Percentiles rank a stretch among this genome's conserved stretches.
phyloP scores from a whole-genome alignment of 2,329 filamentous ascomycete species.

The Phyllosticta capitalensis region DNA sequence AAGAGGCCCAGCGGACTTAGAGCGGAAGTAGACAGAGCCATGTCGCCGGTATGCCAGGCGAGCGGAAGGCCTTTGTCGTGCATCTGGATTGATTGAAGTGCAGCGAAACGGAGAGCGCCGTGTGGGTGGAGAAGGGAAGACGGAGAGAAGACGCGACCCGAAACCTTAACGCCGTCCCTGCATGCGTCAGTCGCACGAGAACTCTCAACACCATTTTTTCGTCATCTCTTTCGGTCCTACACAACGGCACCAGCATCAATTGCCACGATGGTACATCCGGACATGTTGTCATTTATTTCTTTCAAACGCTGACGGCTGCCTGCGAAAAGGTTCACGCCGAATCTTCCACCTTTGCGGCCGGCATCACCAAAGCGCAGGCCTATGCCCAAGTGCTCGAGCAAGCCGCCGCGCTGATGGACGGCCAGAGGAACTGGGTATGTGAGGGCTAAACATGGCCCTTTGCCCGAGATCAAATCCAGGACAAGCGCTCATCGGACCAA shows the following conservation, averaged over 20 bases:
- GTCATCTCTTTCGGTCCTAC: background rate
- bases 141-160: background rate
- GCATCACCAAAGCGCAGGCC: conserved; percentile 60
- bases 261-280: conserved; percentile 5
- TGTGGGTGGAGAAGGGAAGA: background rate
- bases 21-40: no score
- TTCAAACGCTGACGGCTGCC: background rate
- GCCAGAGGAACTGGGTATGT: conserved; percentile 69
- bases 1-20: background rate
- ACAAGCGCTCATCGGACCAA: background rate
- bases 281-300: background rate
- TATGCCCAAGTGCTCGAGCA: conserved; percentile 67
- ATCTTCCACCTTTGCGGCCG: conserved; percentile 60
- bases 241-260: background rate
- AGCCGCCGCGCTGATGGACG: conserved; percentile 58
- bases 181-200: background rate
- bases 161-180: background rate
- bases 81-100: background rate
- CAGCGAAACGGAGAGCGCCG: background rate
- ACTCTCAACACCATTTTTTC: background rate
- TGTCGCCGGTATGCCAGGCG: no score
- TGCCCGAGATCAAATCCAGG: background rate
- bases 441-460: background rate
- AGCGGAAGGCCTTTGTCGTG: background rate
- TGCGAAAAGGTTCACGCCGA: conserved; percentile 60